Conservation (phyloP, 2,329 filamentous ascomycete species). For the Aspergillus sclerotialis region DNA sequence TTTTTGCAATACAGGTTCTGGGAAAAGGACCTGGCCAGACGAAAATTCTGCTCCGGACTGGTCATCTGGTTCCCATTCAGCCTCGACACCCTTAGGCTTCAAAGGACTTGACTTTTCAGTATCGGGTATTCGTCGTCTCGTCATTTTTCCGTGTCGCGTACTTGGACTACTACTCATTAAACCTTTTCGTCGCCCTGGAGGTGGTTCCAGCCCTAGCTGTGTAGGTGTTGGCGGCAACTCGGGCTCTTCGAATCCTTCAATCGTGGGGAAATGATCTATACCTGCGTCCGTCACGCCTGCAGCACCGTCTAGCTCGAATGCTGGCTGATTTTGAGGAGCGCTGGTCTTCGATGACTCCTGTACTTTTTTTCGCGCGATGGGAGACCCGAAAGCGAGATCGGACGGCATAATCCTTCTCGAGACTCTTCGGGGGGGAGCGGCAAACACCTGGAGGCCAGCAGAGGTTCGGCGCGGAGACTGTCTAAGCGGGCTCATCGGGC, state of each 20-base stretch:
- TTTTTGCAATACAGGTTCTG: conserved; percentile 35
- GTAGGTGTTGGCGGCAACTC: conserved; percentile 52
- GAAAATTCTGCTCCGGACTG: conserved; percentile 3
- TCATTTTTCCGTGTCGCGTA: conserved; percentile 19
- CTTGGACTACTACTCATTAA: conserved; percentile 33
- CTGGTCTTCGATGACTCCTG: conserved; percentile 7
- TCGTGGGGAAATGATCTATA: conserved; percentile 12
- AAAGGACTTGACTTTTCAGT: conserved; percentile 23
- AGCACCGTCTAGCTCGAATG: conserved; percentile 24
- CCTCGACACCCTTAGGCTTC: conserved; percentile 15
- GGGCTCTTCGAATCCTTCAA: conserved; percentile 46
- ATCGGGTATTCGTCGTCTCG: conserved; percentile 18
- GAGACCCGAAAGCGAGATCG: conserved; percentile 23
- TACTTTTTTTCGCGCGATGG: conserved; percentile 9
- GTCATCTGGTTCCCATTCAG: conserved; percentile 8
- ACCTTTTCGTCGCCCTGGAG: conserved; percentile 23
- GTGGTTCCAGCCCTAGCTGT: conserved; percentile 31
- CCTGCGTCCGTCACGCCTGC: conserved; percentile 16
- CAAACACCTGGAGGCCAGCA: conserved; percentile 27
- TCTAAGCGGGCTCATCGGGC: conserved; percentile 15
- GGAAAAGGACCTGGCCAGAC: conserved; percentile 10
- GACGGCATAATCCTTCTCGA: conserved; percentile 25
- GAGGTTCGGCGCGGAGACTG: conserved; percentile 21
- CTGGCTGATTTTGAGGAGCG: conserved; percentile 27
- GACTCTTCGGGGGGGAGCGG: conserved; percentile 28